These are phyloP conservation scores for Pestalotiopsis sp. DNA, from an alignment of 2,329 filamentous ascomycete genomes.

Conservation along the genomic window DNA sequence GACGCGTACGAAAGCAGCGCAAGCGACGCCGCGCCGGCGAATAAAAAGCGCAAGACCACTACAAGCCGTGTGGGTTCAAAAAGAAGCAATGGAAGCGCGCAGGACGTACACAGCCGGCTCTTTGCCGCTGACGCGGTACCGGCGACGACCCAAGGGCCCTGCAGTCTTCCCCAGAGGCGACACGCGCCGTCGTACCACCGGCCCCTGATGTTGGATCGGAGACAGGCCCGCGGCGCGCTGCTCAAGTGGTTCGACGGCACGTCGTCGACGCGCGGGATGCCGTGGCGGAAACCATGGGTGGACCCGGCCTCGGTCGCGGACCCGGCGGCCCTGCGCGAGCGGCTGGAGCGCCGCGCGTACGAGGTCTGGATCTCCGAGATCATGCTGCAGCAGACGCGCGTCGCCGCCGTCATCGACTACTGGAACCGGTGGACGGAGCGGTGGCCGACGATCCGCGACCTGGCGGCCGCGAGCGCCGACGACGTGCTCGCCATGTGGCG, in stretches of 20 bases:
- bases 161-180: conserved; percentile 26
- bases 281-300: conserved; percentile 60
- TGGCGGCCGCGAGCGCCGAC: conserved; percentile 53
- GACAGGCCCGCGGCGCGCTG: conserved; percentile 35
- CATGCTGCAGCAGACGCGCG: conserved; percentile 67
- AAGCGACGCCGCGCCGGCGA: background rate
- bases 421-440: conserved; percentile 62
- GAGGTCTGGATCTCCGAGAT: conserved; percentile 68
- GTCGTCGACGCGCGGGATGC: conserved; percentile 51
- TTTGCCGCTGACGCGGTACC: conserved; percentile 15
- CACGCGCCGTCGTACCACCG: conserved; percentile 48
- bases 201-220: conserved; percentile 46
- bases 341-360: conserved; percentile 57
- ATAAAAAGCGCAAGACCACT: background rate
- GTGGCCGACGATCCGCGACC: conserved; percentile 59
- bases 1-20: conserved; percentile 4
- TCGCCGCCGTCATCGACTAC: conserved; percentile 61
- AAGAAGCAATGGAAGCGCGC: background rate
- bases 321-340: conserved; percentile 35
- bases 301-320: conserved; percentile 35
- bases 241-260: conserved; percentile 54
- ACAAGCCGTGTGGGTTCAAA: background rate
- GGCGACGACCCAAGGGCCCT: conserved; percentile 8
- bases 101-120: conserved; percentile 20
- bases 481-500: conserved; percentile 61